These are phyloP conservation scores for Herpetomonas tarakana DNA, from an alignment of 208 protist genomes.

Conservation along the genomic window DNA sequence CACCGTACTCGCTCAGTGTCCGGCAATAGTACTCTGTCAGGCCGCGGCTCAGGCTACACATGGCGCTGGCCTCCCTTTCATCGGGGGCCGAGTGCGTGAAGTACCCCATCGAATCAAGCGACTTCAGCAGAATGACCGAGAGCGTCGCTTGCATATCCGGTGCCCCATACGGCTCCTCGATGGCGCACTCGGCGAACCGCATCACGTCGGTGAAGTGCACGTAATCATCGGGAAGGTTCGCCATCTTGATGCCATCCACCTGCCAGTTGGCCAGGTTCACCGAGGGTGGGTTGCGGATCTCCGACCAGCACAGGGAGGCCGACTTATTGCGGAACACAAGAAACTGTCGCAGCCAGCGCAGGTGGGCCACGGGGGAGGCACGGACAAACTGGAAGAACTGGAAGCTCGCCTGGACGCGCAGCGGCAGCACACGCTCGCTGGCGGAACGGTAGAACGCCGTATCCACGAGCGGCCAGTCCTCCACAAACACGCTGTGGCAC, in stretches of 20 bases:
- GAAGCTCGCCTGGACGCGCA: conserved; percentile 71
- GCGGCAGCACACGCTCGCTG: conserved; percentile 70
- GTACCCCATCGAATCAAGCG: conserved; percentile 90
- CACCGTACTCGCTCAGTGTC: conserved; percentile 78
- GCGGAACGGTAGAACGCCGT: conserved; percentile 59
- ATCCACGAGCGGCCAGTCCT: conserved; percentile 87
- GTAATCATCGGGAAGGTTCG: conserved; percentile 13
- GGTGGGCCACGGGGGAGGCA: conserved; percentile 8
- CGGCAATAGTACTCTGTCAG: conserved; percentile 56
- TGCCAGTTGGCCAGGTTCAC: conserved; percentile 66
- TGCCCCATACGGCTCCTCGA: conserved; percentile 16
- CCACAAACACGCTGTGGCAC: conserved; percentile 50
- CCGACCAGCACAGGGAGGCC: conserved; percentile 27
- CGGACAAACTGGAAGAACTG: conserved; percentile 48
- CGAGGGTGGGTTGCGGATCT: conserved; percentile 44
- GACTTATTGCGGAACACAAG: conserved; percentile 13
- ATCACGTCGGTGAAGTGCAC: conserved; percentile 67
- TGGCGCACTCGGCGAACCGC: conserved; percentile 36
- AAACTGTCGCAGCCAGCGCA: conserved; percentile 68
- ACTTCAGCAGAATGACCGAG: conserved; percentile 64
- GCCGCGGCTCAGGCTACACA: conserved; percentile 56
- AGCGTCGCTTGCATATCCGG: conserved; percentile 39
- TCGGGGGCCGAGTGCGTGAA: conserved; percentile 67
- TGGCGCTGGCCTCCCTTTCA: conserved; percentile 46
- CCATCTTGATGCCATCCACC: conserved; percentile 15